Base-by-base conservation (phyloP, 208 protist species). In the Vickermania spadyakhi region DNA sequence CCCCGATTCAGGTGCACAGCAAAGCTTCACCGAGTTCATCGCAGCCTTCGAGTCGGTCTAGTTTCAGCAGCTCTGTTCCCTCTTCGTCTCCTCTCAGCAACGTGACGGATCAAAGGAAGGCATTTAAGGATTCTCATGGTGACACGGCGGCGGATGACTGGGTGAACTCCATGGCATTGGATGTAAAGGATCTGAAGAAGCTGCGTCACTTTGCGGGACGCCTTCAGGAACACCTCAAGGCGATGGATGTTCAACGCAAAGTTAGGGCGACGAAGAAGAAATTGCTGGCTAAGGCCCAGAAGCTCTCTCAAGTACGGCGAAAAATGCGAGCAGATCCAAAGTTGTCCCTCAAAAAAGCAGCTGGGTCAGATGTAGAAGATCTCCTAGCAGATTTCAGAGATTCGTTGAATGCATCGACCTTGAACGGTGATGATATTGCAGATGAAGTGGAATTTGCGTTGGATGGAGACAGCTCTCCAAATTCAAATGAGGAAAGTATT, bases 151-250 rank as follows among this genome's bases (percentile, higher is more conserved):
- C 56, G 21, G 45, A 58, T 45, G 62, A 31, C 27, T 70, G 66
- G 59, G 41, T 74, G 22, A 3, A 28, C 3, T 30, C 58, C 27
- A 27, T 82, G 2, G 41, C 28, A 13, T 60, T 56, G 56, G 75
- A 93, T 62, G 69, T 88, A 28, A 66, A 56, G 49, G 68, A 88
- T 53, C 66, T 89, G 0, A 71, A 72, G 3, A 72, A 73, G n/a
- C 68, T 93, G 13, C 77, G 79, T 28, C 72, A 66, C 2, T 89
- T 93, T 26, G 71, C 76, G 54, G 52, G 53, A 2, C 81, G 73
- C 28, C 70, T 93, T 14, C 60, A 79, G 23, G 52, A 67, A 18
- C 75, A 88, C 51, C 53, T 93, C 1, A 60, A 66, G 27, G 26
- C 36, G 3, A 50, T 93, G 2, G 81, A 89, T 36, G 42, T 72